Base-by-base conservation (phyloP, 2,329 filamentous ascomycete genomes). In the Ilyonectria sp. region DNA sequence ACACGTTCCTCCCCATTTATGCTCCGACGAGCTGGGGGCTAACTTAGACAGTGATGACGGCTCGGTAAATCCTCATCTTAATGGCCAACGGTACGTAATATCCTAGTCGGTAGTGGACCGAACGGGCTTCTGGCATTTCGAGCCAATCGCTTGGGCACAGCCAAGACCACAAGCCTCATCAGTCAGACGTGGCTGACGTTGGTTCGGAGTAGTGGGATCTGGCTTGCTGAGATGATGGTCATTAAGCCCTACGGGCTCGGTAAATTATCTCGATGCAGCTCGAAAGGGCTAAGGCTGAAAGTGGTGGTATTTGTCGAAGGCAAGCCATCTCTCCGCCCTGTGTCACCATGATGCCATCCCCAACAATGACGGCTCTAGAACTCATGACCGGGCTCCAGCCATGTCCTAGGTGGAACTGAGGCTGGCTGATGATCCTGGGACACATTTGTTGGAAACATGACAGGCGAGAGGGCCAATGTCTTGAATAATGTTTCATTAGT, bases 121-220 rank as follows among this genome's bases (percentile, higher is more conserved):
- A 11, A 49, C 29, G 5, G 26, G 23, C 15, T 49, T 26, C 23
- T 49, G 23, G 10, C 11, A 49, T 29, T 15, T 15, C 15, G 15
- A 31, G 13, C 47, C 29, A 29, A 50, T 50, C 15, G 29, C 40
- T 33, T 50, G 47, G 26, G 31, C 17, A 33, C 9, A n/a, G 9
- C 8, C 15, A 15, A 50, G 26, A 50, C 13, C 6, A 19, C 47
- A 31, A 4, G 26, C 47, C 47, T 50, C 26, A 50, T 4, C 26
- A 4, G 47, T 50, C 26, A 31, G 47, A 50, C 26, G 26, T 29
- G 47, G 47, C 47, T 50, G 47, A 50, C 47, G 26, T 49, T 26
- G 23, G 46, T 49, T 49, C 46, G 31, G 46, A 29, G 23, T 29
- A 49, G 23, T 21, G 46, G 21, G 23, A 3, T 29, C 2, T 11